Conservation (phyloP, 345 rosid species). For the Chamaenerion angustifolium region DNA sequence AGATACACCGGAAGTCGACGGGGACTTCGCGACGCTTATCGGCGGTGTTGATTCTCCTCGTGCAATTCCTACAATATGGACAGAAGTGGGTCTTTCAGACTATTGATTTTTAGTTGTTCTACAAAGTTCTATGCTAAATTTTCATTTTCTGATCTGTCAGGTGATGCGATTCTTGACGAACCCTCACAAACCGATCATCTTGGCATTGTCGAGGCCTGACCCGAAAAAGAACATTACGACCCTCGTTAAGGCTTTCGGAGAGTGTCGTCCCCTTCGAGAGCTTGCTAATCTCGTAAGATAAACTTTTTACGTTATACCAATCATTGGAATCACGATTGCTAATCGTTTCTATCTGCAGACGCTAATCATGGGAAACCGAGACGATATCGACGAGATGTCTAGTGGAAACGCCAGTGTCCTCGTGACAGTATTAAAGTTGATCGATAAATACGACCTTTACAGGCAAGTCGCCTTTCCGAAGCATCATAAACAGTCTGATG, state of each 20-base stretch:
- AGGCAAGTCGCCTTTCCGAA: slow-evolving; percentile 90
- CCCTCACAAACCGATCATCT: slow-evolving; percentile 91
- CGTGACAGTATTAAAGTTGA: slow-evolving; percentile 62
- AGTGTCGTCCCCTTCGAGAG: slow-evolving; percentile 78
- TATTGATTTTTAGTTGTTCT: not conserved
- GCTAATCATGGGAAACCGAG: slow-evolving; percentile 88
- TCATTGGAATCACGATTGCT: too few species aligned
- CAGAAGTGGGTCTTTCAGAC: slow-evolving; percentile 46
- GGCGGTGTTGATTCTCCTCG: slow-evolving; percentile 73
- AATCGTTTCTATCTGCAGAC: slow-evolving; percentile 30
- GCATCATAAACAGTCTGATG: slow-evolving; percentile 93
- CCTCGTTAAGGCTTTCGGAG: slow-evolving; percentile 88
- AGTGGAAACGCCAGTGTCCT: slow-evolving; percentile 73
- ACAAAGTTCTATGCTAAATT: not conserved
- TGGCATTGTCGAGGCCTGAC: slow-evolving; percentile 94
- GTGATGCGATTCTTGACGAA: slow-evolving; percentile 87
- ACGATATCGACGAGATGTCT: slow-evolving; percentile 77
- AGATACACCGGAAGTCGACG: slow-evolving; percentile 67
- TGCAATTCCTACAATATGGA: slow-evolving; percentile 79
- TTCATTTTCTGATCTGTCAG: slow-evolving; percentile 17
- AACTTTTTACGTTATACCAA: too few species aligned
- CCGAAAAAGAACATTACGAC: slow-evolving; percentile 96
- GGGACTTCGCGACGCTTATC: slow-evolving; percentile 41
- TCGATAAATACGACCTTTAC: slow-evolving; percentile 89
- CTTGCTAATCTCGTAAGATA: slow-evolving; percentile 77